Percentiles rank a stretch among this genome's conserved stretches.
Conservation (phyloP, 495 filamentous ascomycete species). For the Annulohypoxylon maeteangense region DNA sequence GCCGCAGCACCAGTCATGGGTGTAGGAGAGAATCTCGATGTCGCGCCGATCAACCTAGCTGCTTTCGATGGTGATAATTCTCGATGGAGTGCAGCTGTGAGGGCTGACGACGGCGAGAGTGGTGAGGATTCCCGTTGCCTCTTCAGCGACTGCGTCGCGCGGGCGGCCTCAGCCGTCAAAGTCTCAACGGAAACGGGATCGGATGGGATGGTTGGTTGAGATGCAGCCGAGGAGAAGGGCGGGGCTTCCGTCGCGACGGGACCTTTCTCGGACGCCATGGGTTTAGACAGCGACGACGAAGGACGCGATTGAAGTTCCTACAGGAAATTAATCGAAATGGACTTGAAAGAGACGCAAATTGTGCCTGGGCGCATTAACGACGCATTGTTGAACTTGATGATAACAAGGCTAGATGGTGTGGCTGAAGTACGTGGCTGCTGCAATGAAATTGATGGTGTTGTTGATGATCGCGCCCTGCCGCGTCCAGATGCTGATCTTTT, state of each 20-base stretch:
- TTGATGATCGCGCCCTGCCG: slow-evolving; percentile 43
- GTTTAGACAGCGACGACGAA: slow-evolving; percentile 29
- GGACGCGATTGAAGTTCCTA: slow-evolving; percentile 37
- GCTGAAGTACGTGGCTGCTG: slow-evolving; percentile 63
- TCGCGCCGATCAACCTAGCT: slow-evolving; percentile 56
- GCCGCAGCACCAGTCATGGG: slow-evolving; percentile 66
- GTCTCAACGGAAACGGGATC: slow-evolving; percentile 47
- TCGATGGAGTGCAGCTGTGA: slow-evolving; percentile 49
- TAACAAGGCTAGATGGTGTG: slow-evolving; percentile 56
- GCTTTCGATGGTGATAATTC: slow-evolving; percentile 64
- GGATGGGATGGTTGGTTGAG: slow-evolving; percentile 43
- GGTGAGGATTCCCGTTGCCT: slow-evolving; percentile 60
- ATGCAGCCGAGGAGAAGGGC: slow-evolving; percentile 51
- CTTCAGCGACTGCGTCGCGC: slow-evolving; percentile 58
- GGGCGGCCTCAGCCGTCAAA: slow-evolving; percentile 48
- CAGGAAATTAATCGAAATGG: slow-evolving; percentile 34
- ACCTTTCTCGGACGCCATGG: slow-evolving; percentile 60
- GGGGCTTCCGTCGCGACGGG: slow-evolving; percentile 57
- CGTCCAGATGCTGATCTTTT: slow-evolving; percentile 35
- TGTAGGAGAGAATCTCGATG: slow-evolving; percentile 60
- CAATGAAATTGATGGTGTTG: slow-evolving; percentile 44
- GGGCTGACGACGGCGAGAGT: slow-evolving; percentile 50
- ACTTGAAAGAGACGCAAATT: slow-evolving; percentile 34
- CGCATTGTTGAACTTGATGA: slow-evolving; percentile 54
- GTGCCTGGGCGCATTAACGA: slow-evolving; percentile 50